Evolutionary conservation across 208 protist species (phyloP), one percentile per base, ranked within the genome.

Genomic region (Trypanosoma cruzi): DNA sequence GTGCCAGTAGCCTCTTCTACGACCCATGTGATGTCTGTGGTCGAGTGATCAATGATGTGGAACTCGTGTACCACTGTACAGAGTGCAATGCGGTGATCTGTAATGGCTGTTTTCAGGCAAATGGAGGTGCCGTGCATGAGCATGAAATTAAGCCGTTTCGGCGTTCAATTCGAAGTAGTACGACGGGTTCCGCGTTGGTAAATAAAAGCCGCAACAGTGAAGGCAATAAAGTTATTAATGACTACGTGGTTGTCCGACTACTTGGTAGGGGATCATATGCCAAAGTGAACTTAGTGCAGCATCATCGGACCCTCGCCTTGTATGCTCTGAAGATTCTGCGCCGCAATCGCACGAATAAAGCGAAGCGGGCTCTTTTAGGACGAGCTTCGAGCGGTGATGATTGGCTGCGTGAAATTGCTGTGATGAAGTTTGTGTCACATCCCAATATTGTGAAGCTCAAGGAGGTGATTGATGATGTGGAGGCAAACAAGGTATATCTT

Each of bases 381-480:
- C 64, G 50, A 54, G 29, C 63, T 52, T 34, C 48, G 58, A 26
- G 11, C 22, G 36, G 37, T 13, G 74, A 93, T 56, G 84, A 94
- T 69, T 73, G 99, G 26, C 71, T 91, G 52, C 85, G 92, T 46
- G 97, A 99, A 68, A 97, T 99, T 60, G 89, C 96, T 26, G 96
- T 99, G 29, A 96, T 99, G 92, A 98, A 98, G 71, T 97, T 98
- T 75, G 79, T 99, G 14, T 73, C 94, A 48, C 98, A 99, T 82
- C 85, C 85, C 2, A 99, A 99, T 73, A 81, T 99, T 40, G 90
- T 98, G 18, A 63, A 90, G 75, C 82, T 99, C 34, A 90, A 92
- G 56, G 98, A 99, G 68, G 94, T 99, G 10, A 98, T 99, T 42
- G 95, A 98, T 59, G 98, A 99, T 68, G 79, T 85, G 10, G 76